A percentile compares a stretch with the other conserved stretches of the same genome.
phyloP scores from a whole-genome alignment of 441 rosid genomes.

The Euphorbia corollata region DNA sequence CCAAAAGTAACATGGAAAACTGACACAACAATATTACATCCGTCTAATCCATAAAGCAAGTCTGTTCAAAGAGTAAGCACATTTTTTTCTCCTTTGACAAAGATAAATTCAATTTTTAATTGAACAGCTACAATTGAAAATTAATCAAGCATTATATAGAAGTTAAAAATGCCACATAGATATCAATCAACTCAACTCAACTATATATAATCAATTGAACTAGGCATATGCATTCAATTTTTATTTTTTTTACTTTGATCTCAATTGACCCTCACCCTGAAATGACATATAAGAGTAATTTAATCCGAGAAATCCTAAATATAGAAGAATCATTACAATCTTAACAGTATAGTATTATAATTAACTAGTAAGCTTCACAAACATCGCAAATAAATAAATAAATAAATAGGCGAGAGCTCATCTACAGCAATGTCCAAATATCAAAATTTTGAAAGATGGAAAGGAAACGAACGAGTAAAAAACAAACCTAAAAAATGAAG shows the following conservation, averaged over 20 bases:
- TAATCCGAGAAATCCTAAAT: too few species aligned
- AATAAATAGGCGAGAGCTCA: too few species aligned
- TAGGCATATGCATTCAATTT: not conserved
- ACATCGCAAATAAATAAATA: too few species aligned
- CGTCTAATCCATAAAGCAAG: not conserved
- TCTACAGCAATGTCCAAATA: too few species aligned
- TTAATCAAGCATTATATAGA: not conserved
- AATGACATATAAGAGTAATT: too few species aligned
- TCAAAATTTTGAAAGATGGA: too few species aligned
- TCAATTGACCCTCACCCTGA: not conserved
- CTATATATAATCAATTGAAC: not conserved
- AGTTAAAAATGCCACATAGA: not conserved
- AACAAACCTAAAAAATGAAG: too few species aligned
- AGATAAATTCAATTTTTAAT: not conserved
- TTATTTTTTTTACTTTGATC: not conserved
- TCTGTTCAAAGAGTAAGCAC: not conserved
- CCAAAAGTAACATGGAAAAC: not conserved
- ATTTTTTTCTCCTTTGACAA: not conserved
- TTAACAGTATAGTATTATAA: too few species aligned
- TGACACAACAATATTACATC: not conserved
- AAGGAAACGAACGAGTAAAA: too few species aligned
- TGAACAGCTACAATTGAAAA: not conserved
- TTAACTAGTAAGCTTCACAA: too few species aligned
- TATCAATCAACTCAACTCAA: conserved; percentile 2
- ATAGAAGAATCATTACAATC: too few species aligned